Conservation (phyloP, 805 yeast species). For the Starmerella potacharoeniae region DNA sequence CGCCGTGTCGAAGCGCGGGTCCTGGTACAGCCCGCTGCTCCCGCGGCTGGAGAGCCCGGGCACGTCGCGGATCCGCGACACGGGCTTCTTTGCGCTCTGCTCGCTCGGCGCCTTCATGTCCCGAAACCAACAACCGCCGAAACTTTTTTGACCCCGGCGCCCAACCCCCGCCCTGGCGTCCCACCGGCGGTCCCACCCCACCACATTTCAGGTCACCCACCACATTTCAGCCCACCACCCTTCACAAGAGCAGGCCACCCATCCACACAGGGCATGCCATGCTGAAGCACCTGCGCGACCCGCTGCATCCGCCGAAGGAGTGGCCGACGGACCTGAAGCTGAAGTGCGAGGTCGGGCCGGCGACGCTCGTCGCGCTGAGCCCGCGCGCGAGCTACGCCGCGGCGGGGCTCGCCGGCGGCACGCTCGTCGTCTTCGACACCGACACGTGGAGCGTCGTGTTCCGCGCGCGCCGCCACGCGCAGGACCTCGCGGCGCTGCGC, state of each 20-base stretch:
- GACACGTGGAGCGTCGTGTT: slow-evolving; percentile 12
- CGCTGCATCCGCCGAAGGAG: slow-evolving; percentile 11
- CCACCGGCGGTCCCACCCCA: no score
- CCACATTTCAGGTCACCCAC: no score
- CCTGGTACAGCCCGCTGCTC: slow-evolving; percentile 44
- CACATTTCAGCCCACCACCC: not conserved
- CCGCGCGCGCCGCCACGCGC: slow-evolving; percentile 9
- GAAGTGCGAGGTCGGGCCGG: slow-evolving; percentile 10
- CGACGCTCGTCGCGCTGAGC: slow-evolving; percentile 9
- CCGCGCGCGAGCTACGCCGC: slow-evolving; percentile 12
- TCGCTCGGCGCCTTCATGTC: slow-evolving; percentile 82
- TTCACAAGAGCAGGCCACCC: not conserved
- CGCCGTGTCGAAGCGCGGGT: slow-evolving; percentile 84
- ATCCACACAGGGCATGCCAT: slow-evolving; percentile 1
- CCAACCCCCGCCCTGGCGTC: no score
- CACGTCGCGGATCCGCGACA: slow-evolving; percentile 56
- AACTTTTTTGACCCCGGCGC: no score
- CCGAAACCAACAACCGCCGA: no score
- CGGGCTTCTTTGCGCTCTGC: slow-evolving; percentile 59
- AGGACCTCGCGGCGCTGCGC: slow-evolving; percentile 1
- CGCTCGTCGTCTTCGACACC: slow-evolving; percentile 12
- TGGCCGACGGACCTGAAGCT: slow-evolving; percentile 14
- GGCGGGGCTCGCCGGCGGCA: slow-evolving; percentile 12
- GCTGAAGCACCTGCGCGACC: slow-evolving; percentile 17
- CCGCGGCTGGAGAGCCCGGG: slow-evolving; percentile 32